These are phyloP conservation scores for Truncatella angustata DNA, from an alignment of 2,329 filamentous ascomycete species.

Conservation along the genomic window DNA sequence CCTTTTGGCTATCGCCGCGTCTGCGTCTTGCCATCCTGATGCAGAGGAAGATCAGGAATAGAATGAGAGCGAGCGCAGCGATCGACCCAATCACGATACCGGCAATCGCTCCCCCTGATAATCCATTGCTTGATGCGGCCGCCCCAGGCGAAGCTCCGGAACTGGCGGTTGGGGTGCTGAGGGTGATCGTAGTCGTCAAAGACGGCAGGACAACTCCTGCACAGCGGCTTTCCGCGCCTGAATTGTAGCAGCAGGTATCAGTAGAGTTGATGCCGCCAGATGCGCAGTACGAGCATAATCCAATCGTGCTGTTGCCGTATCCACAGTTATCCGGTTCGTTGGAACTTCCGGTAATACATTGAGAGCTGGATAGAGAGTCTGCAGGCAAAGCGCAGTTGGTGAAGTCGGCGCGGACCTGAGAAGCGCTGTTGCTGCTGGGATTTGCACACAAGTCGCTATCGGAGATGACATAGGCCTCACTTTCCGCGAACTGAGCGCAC, in stretches of 20 bases:
- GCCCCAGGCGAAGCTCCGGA: conserved; percentile 31
- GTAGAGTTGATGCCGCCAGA: conserved; percentile 85
- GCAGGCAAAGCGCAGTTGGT: conserved; percentile 82
- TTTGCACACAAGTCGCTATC: conserved; percentile 71
- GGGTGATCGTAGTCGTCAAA: conserved; percentile 66
- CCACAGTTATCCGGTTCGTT: conserved; percentile 91
- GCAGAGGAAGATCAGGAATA: conserved; percentile 67
- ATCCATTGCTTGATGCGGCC: conserved; percentile 30
- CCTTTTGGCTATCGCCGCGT: conserved; percentile 54
- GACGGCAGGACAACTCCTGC: conserved; percentile 74
- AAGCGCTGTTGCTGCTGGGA: conserved; percentile 62
- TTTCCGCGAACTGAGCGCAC: conserved; percentile 83
- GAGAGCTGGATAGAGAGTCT: conserved; percentile 68
- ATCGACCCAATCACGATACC: conserved; percentile 85
- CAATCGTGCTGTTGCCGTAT: conserved; percentile 67
- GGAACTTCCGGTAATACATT: conserved; percentile 70
- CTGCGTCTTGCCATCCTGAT: conserved; percentile 52
- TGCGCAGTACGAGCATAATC: conserved; percentile 84
- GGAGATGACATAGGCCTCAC: conserved; percentile 80
- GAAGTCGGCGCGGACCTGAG: conserved; percentile 88
- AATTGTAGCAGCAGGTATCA: conserved; percentile 89
- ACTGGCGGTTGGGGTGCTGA: conserved; percentile 50
- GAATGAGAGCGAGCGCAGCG: conserved; percentile 67
- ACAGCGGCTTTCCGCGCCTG: conserved; percentile 73
- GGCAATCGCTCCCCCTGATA: conserved; percentile 86